These are phyloP conservation scores for Populus euphratica DNA, from an alignment of 345 rosid species.

Conservation along the genomic window DNA sequence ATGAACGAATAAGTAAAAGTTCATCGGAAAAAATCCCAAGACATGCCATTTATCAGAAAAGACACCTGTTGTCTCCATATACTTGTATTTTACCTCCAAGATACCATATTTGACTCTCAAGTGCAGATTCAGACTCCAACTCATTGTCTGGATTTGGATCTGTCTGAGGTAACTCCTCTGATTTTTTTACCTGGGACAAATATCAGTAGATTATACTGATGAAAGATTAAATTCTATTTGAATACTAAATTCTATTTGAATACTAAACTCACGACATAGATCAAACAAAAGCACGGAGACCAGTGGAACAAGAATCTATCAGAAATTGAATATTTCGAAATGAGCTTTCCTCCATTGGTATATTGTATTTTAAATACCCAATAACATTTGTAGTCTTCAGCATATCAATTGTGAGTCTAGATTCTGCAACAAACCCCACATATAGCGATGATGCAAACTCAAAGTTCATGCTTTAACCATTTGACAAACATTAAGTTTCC, in stretches of 20 bases:
- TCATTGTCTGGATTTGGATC: conserved; percentile 28
- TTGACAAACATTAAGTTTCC: not conserved
- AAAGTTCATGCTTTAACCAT: not conserved
- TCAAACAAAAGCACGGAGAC: not conserved
- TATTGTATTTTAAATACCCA: not conserved
- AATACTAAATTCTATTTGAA: too few species aligned
- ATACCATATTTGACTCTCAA: conserved; percentile 33
- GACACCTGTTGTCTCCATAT: not conserved
- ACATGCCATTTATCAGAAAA: not conserved
- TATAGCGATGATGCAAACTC: not conserved
- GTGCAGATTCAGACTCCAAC: conserved; percentile 39
- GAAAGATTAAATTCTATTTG: too few species aligned
- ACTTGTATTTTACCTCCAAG: conserved; percentile 40
- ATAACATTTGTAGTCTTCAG: not conserved
- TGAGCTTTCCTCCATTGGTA: not conserved
- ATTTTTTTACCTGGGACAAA: conserved; percentile 59
- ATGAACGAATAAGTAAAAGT: too few species aligned
- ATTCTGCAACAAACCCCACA: not conserved
- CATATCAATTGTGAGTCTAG: not conserved
- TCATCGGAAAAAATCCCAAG: not conserved
- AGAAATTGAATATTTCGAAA: not conserved
- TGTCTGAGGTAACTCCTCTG: conserved; percentile 44
- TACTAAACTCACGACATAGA: not conserved
- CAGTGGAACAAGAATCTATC: not conserved
- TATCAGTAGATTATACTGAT: not conserved